Conservation (phyloP, 805 yeast genomes). For the Ogataea naganishii region DNA sequence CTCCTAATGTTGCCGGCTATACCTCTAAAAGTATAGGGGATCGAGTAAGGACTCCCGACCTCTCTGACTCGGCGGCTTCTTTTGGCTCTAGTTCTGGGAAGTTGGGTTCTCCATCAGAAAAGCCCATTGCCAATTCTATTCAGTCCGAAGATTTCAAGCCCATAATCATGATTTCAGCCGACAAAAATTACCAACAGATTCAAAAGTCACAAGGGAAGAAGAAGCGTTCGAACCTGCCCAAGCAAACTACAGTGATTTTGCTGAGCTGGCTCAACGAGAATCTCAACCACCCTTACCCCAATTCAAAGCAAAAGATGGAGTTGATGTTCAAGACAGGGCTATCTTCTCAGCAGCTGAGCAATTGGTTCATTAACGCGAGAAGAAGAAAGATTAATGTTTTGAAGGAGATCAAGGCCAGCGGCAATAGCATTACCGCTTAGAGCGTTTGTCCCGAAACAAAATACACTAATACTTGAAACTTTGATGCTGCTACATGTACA, state of each 20-base stretch:
- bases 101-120: background rate
- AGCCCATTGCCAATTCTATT: background rate
- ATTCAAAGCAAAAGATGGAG: slow-evolving; percentile 46
- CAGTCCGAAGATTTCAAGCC: slow-evolving; percentile 3
- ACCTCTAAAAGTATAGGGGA: too few species aligned
- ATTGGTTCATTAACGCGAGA: slow-evolving; percentile 59
- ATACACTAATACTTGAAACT: too few species aligned
- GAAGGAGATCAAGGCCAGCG: slow-evolving; percentile 28
- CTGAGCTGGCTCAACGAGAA: slow-evolving; percentile 49
- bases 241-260: slow-evolving; percentile 44
- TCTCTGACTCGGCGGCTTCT: too few species aligned
- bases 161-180: slow-evolving; percentile 2
- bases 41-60: too few species aligned
- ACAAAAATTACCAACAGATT: slow-evolving; percentile 1
- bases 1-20: too few species aligned
- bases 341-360: slow-evolving; percentile 48
- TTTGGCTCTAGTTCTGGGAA: too few species aligned
- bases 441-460: too few species aligned
- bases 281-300: slow-evolving; percentile 53
- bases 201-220: slow-evolving; percentile 13
- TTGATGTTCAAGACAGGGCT: slow-evolving; percentile 47
- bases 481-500: too few species aligned
- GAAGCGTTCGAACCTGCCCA: slow-evolving; percentile 47
- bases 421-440: too few species aligned
- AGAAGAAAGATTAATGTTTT: slow-evolving; percentile 45